Percentiles rank a stretch among this genome's conserved stretches.
Evolutionary conservation across 176 grass and related monocot species (phyloP).

Genomic region (Oryza officinalis): DNA sequence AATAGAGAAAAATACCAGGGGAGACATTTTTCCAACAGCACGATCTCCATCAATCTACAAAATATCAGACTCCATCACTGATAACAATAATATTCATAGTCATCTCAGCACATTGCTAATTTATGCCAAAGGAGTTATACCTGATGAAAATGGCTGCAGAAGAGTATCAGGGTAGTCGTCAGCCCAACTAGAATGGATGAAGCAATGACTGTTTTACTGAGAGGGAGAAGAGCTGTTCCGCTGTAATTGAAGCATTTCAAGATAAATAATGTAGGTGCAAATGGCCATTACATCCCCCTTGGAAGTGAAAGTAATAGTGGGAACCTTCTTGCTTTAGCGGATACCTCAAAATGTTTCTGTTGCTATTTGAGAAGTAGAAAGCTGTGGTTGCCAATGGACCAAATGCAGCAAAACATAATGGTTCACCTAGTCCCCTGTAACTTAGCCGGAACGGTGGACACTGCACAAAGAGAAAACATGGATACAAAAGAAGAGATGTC

Average conservation of each 20-base stretch:
- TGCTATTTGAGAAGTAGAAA: slow-evolving; percentile 81
- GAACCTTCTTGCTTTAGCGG: slow-evolving; percentile 11
- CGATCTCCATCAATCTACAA: slow-evolving; percentile 81
- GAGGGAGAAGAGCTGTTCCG: slow-evolving; percentile 49
- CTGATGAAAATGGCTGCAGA: slow-evolving; percentile 99
- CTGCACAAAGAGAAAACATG: slow-evolving; percentile 39
- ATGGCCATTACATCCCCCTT: background rate
- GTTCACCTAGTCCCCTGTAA: slow-evolving; percentile 86
- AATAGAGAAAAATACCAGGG: slow-evolving; percentile 53
- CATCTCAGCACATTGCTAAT: background rate
- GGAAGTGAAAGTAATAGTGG: background rate
- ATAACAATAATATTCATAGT: slow-evolving; percentile 10
- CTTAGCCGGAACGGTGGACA: slow-evolving; percentile 90
- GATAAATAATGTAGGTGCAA: background rate
- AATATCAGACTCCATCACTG: background rate
- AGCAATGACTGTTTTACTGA: slow-evolving; percentile 59
- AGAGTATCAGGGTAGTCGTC: slow-evolving; percentile 94
- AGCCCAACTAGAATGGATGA: slow-evolving; percentile 88
- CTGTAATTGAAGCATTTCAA: slow-evolving; percentile 52
- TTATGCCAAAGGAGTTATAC: slow-evolving; percentile 28
- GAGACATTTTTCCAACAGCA: slow-evolving; percentile 90
- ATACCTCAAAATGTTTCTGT: slow-evolving; percentile 49
- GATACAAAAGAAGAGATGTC: background rate
- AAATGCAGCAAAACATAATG: slow-evolving; percentile 91
- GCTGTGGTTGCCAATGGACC: slow-evolving; percentile 85